phyloP scores from a whole-genome alignment of 2,329 filamentous ascomycete genomes.

The Leptosphaerulina australis region DNA sequence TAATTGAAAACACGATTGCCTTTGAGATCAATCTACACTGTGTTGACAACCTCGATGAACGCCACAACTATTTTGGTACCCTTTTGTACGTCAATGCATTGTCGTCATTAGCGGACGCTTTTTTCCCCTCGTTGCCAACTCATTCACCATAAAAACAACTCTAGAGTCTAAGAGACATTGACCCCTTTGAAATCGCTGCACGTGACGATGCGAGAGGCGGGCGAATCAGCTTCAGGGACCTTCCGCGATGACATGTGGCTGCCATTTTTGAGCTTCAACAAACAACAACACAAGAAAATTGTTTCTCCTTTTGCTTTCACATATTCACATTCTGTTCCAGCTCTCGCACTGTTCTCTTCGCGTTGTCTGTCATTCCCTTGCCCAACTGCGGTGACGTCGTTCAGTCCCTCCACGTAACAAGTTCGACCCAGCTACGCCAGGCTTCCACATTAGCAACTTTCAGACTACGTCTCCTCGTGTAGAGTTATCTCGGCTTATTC shows the following conservation, averaged over 20 bases:
- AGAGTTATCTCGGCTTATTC: neutral
- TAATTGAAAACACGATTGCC: neutral
- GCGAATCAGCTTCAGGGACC: conserved; percentile 29
- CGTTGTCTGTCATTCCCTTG: conserved; percentile 23
- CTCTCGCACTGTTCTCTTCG: neutral
- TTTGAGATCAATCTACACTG: neutral
- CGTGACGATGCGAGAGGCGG: conserved; percentile 15
- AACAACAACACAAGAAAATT: conserved; percentile 15
- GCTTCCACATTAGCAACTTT: conserved; percentile 25
- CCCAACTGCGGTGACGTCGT: conserved; percentile 24
- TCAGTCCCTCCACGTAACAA: conserved; percentile 32
- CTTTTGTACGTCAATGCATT: too few relatives aligned
- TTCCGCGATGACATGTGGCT: conserved; percentile 43
- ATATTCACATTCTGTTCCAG: neutral
- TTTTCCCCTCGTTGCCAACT: too few relatives aligned
- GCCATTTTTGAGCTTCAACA: conserved; percentile 30
- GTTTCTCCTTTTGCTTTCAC: conserved; percentile 7
- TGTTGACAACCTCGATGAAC: neutral
- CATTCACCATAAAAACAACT: too few relatives aligned
- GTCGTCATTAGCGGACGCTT: too few relatives aligned
- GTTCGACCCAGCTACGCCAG: conserved; percentile 30
- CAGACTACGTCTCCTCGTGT: conserved; percentile 11
- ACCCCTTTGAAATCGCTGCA: neutral
- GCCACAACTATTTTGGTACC: too few relatives aligned
- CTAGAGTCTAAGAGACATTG: neutral